These are phyloP conservation scores for Carex sylvatica DNA, from an alignment of 202 grass and related monocot genomes.

Conservation along the genomic window DNA sequence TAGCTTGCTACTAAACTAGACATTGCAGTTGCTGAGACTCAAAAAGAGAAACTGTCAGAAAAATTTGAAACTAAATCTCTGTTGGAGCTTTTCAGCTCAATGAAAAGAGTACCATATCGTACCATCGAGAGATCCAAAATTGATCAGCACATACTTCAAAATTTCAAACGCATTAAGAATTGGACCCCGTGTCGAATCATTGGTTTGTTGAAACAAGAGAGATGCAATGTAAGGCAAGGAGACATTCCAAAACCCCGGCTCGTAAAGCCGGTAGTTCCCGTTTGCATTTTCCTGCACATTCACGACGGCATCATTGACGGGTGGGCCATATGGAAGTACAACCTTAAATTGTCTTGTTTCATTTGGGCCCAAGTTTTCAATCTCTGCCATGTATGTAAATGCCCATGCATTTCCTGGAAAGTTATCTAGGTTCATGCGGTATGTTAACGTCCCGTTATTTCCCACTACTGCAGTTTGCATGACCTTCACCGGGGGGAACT, in stretches of 20 bases:
- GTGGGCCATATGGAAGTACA: background rate
- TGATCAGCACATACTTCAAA: slow-evolving; percentile 32
- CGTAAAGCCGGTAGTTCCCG: slow-evolving; percentile 17
- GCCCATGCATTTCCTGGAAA: slow-evolving; percentile 32
- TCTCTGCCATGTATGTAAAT: slow-evolving; percentile 31
- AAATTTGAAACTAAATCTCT: no score
- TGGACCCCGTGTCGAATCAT: slow-evolving; percentile 25
- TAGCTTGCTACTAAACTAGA: slow-evolving; percentile 56
- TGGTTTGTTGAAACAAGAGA: slow-evolving; percentile 8
- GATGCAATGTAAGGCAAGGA: slow-evolving; percentile 18
- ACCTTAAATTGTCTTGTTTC: slow-evolving; percentile 19
- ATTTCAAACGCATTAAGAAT: slow-evolving; percentile 36
- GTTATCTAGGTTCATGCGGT: slow-evolving; percentile 12
- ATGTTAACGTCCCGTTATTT: slow-evolving; percentile 19
- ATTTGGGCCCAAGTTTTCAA: slow-evolving; percentile 32
- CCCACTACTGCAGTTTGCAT: slow-evolving; percentile 37
- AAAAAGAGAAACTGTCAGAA: background rate
- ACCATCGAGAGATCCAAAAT: slow-evolving; percentile 26
- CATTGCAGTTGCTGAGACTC: slow-evolving; percentile 61
- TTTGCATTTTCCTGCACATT: slow-evolving; percentile 30
- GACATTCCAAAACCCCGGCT: slow-evolving; percentile 24
- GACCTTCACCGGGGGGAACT: slow-evolving; percentile 20
- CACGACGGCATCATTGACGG: slow-evolving; percentile 1
- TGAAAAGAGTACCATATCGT: background rate
- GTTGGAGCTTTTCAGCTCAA: background rate